Percentiles rank a stretch among this genome's conserved stretches.
Evolutionary conservation across 768 basidiomycete genomes (phyloP).

Genomic region (Suillus subaureus): DNA sequence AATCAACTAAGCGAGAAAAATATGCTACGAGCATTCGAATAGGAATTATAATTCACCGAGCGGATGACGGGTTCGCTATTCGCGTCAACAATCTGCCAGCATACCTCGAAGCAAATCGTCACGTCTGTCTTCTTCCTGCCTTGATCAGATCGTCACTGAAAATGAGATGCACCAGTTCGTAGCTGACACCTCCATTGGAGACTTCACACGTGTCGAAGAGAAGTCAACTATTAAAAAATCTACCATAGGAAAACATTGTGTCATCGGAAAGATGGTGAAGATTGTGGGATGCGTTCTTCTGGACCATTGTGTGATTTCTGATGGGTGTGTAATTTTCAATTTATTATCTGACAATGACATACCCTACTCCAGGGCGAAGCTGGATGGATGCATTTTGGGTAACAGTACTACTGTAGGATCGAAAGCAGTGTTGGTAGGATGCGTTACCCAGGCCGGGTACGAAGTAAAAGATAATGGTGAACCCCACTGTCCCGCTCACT

Average conservation of each 20-base stretch:
- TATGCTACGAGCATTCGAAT: conserved; percentile 66
- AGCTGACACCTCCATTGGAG: conserved; percentile 60
- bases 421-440: conserved; percentile 68
- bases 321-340: conserved; percentile 58
- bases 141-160: conserved; percentile 13
- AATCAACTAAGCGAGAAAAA: conserved; percentile 56
- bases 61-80: conserved; percentile 56
- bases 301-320: conserved; percentile 87
- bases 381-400: conserved; percentile 78
- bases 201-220: conserved; percentile 82
- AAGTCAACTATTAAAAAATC: conserved; percentile 79
- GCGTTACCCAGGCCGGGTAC: conserved; percentile 78
- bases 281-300: conserved; percentile 81
- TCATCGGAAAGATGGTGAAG: conserved; percentile 83
- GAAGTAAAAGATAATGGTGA: conserved; percentile 68
- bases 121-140: conserved; percentile 46
- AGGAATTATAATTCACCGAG: conserved; percentile 61
- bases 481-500: background rate
- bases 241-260: conserved; percentile 79
- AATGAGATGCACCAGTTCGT: conserved; percentile 43
- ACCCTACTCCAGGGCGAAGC: conserved; percentile 55
- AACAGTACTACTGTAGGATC: conserved; percentile 70
- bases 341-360: conserved; percentile 12
- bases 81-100: conserved; percentile 77
- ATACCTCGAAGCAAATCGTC: conserved; percentile 81